Evolutionary conservation across 768 basidiomycete genomes (phyloP).

Genomic region (Leucocoprinus leucothites): DNA sequence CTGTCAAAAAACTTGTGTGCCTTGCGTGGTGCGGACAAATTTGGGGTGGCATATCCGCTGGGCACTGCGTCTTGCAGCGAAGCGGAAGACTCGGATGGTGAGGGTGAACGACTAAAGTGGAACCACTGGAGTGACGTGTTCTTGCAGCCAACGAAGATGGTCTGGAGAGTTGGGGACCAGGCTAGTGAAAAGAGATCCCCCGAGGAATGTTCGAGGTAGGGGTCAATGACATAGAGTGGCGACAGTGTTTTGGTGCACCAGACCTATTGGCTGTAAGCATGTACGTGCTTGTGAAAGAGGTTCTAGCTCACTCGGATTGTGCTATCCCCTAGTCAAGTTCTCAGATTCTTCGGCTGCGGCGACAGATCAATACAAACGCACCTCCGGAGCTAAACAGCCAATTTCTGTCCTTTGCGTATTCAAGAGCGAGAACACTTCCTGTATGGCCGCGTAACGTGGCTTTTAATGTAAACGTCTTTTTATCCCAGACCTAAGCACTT

Average conservation of each 20-base stretch:
- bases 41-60: slow-evolving; percentile 37
- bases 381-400: slow-evolving; percentile 94
- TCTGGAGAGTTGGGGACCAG: slow-evolving; percentile 68
- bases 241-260: slow-evolving; percentile 75
- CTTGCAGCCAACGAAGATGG: slow-evolving; percentile 86
- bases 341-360: slow-evolving; percentile 1
- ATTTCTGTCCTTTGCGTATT: slow-evolving; percentile 66
- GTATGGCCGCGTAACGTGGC: slow-evolving; percentile 76
- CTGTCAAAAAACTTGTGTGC: slow-evolving; percentile 93
- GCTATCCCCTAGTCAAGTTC: slow-evolving; percentile 67
- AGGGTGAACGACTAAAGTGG: slow-evolving; percentile 39
- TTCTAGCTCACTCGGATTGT: slow-evolving; percentile 67
- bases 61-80: slow-evolving; percentile 18
- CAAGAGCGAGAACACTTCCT: slow-evolving; percentile 78
- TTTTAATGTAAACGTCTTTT: slow-evolving; percentile 63
- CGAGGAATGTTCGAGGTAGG: slow-evolving; percentile 75
- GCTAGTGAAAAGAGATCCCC: slow-evolving; percentile 87
- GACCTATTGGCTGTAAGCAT: slow-evolving; percentile 42
- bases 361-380: slow-evolving; percentile 26
- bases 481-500: slow-evolving; percentile 76
- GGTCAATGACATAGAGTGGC: slow-evolving; percentile 69
- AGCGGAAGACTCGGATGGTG: slow-evolving; percentile 14
- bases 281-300: neutral
- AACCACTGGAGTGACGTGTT: slow-evolving; percentile 94
- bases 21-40: slow-evolving; percentile 34